phyloP scores from a whole-genome alignment of 2,329 filamentous ascomycete genomes.

The Trichoderma cornu-damae region DNA sequence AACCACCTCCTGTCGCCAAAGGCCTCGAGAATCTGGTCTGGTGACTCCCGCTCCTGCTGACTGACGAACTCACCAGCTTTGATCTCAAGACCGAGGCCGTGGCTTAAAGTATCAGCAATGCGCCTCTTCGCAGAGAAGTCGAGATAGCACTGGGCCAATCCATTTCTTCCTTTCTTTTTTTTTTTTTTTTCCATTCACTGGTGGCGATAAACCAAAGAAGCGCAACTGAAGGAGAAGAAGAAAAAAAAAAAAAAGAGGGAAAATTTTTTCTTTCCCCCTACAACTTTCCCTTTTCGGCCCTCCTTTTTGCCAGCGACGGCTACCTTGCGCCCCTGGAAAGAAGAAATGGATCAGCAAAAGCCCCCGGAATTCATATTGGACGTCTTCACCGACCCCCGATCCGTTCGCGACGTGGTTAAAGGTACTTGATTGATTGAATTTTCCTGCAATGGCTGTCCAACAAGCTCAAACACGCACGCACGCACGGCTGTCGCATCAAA shows the following conservation, averaged over 20 bases:
- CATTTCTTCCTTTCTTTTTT: constrained; percentile 10
- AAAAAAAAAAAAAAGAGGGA: background rate
- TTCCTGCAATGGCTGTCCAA: background rate
- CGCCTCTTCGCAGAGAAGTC: constrained; percentile 4
- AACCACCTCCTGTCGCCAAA: background rate
- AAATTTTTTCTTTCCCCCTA: background rate
- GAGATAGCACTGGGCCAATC: constrained; percentile 13
- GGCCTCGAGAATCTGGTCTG: constrained; percentile 1
- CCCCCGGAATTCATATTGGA: constrained; percentile 90
- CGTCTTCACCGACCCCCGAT: constrained; percentile 84
- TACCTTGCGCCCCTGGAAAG: constrained; percentile 1
- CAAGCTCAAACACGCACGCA: too few species aligned
- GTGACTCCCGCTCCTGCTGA: constrained; percentile 16
- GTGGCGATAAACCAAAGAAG: too few species aligned
- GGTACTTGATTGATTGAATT: constrained; percentile 52
- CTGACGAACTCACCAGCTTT: background rate
- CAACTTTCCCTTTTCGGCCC: constrained; percentile 1
- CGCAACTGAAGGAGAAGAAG: background rate
- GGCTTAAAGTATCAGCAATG: constrained; percentile 12
- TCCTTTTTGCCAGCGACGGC: background rate
- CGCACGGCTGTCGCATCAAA: background rate
- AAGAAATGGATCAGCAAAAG: constrained; percentile 45
- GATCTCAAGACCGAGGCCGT: background rate
- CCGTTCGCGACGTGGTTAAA: constrained; percentile 88
- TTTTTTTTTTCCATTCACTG: background rate